Evolutionary conservation across 257 asterid genomes (phyloP).

Genomic region (Paulownia fortunei): DNA sequence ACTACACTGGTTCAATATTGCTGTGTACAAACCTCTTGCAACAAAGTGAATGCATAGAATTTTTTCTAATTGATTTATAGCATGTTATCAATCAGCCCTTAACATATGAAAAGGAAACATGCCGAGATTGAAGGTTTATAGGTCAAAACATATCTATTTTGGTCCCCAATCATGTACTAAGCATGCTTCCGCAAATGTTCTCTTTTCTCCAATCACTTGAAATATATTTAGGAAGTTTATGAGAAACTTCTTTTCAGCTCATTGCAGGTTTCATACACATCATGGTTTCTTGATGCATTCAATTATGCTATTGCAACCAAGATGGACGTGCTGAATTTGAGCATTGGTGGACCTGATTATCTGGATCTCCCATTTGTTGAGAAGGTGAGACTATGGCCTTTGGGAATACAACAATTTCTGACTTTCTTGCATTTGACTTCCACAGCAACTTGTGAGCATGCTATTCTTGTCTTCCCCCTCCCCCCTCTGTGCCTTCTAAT

Average conservation of each 20-base stretch:
- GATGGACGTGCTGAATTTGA: conserved; percentile 98
- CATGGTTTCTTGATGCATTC: conserved; percentile 99
- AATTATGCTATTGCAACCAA: conserved; percentile 94
- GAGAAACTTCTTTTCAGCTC: conserved; percentile 90
- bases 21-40: neutral
- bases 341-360: conserved; percentile 99
- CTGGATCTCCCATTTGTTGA: conserved; percentile 93
- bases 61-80: neutral
- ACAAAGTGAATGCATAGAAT: conserved; percentile 6
- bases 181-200: conserved; percentile 9
- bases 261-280: conserved; percentile 98
- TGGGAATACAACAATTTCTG: conserved; percentile 2
- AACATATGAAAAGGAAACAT: conserved; percentile 11
- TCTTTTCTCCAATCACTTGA: conserved; percentile 27
- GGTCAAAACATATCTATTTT: neutral
- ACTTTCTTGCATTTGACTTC: conserved; percentile 4
- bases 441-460: neutral
- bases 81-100: conserved; percentile 11
- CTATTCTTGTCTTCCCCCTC: conserved; percentile 1
- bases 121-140: neutral
- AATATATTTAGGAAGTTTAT: conserved; percentile 58
- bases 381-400: conserved; percentile 57
- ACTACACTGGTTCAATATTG: neutral
- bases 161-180: conserved; percentile 17
- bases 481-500: neutral